Percentiles rank a stretch among this genome's conserved stretches.
These are phyloP conservation scores for Fraxinus floribunda DNA, from an alignment of 305 asterid genomes.

Conservation along the genomic window DNA sequence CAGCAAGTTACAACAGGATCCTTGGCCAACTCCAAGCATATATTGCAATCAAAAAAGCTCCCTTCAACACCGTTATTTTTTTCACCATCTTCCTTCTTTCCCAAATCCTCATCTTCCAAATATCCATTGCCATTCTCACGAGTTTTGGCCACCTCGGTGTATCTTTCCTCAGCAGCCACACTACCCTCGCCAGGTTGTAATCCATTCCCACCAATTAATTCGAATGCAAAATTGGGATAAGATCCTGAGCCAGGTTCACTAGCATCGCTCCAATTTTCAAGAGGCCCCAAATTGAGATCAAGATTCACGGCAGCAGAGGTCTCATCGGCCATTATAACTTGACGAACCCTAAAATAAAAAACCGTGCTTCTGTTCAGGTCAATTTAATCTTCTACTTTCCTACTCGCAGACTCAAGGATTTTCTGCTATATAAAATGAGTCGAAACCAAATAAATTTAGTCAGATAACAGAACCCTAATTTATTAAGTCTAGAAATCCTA, in stretches of 20 bases:
- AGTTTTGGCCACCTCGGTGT: slow-evolving; percentile 25
- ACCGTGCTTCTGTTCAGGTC: background rate
- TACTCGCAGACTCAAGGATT: background rate
- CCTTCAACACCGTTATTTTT: slow-evolving; percentile 36
- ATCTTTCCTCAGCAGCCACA: background rate
- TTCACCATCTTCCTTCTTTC: slow-evolving; percentile 38
- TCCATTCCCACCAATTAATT: slow-evolving; percentile 29
- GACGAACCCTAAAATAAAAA: background rate
- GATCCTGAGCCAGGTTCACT: background rate
- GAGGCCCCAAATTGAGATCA: slow-evolving; percentile 26
- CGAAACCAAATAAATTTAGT: background rate
- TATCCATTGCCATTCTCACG: slow-evolving; percentile 32
- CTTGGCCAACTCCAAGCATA: slow-evolving; percentile 48
- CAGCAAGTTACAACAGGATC: slow-evolving; percentile 60
- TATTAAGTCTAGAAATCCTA: background rate
- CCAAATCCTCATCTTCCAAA: slow-evolving; percentile 25
- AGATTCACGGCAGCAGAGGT: slow-evolving; percentile 24
- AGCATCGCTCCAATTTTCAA: slow-evolving; percentile 4
- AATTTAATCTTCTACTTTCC: background rate
- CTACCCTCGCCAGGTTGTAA: slow-evolving; percentile 35
- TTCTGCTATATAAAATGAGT: background rate
- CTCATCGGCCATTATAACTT: slow-evolving; percentile 18
- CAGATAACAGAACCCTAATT: background rate
- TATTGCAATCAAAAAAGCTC: slow-evolving; percentile 50
- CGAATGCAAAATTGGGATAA: background rate